Conservation (phyloP, 495 filamentous ascomycete species). For the Podospora pseudoanserina region DNA sequence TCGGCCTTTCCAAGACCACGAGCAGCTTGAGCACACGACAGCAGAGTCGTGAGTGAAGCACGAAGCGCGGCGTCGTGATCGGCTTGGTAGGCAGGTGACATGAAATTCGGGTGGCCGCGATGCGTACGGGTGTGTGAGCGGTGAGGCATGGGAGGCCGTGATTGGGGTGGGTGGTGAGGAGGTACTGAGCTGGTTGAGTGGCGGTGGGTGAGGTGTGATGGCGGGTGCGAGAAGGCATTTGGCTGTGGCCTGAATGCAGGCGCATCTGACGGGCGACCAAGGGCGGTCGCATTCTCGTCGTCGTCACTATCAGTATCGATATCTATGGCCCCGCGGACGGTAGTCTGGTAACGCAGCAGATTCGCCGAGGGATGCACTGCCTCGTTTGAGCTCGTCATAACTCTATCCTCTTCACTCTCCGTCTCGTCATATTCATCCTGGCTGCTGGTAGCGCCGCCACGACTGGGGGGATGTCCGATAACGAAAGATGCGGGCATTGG, state of each 20-base stretch:
- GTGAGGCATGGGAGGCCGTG: slow-evolving; percentile 39
- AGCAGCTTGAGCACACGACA: slow-evolving; percentile 87
- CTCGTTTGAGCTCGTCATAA: slow-evolving; percentile 84
- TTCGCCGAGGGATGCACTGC: slow-evolving; percentile 47
- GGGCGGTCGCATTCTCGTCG: slow-evolving; percentile 76
- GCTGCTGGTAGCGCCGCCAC: slow-evolving; percentile 62
- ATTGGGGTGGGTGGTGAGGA: slow-evolving; percentile 38
- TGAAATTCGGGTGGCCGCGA: slow-evolving; percentile 54
- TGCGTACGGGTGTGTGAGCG: slow-evolving; percentile 42
- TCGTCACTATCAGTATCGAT: slow-evolving; percentile 45
- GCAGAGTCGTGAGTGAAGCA: slow-evolving; percentile 87
- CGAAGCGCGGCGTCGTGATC: slow-evolving; percentile 92
- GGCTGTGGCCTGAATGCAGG: slow-evolving; percentile 77
- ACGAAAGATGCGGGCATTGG: slow-evolving; percentile 33
- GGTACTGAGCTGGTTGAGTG: slow-evolving; percentile 46
- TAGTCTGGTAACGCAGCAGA: slow-evolving; percentile 22
- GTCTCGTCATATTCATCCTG: slow-evolving; percentile 77
- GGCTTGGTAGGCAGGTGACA: slow-evolving; percentile 72
- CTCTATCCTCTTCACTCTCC: slow-evolving; percentile 60
- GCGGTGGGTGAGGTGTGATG: slow-evolving; percentile 51
- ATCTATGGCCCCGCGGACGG: slow-evolving; percentile 18
- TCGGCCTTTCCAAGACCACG: slow-evolving; percentile 68
- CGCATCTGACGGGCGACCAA: slow-evolving; percentile 56
- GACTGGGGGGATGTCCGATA: slow-evolving; percentile 39
- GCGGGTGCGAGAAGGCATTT: slow-evolving; percentile 86